phyloP scores from a whole-genome alignment of 805 yeast species.

The Phaffomyces antillensis region DNA sequence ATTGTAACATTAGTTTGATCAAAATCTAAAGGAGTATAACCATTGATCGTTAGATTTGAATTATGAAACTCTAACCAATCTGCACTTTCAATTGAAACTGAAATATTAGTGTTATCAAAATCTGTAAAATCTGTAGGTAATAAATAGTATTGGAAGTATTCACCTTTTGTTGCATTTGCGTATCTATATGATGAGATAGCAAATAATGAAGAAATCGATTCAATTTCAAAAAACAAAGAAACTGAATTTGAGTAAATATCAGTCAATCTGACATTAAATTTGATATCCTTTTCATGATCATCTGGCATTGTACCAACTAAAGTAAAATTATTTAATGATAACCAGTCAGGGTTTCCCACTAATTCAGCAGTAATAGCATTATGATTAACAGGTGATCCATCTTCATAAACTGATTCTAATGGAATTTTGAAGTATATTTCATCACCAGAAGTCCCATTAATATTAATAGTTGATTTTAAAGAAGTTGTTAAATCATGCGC shows the following conservation, averaged over 20 bases:
- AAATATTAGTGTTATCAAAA: slow-evolving; percentile 39
- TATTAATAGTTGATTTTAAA: slow-evolving; percentile 43
- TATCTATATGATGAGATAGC: slow-evolving; percentile 44
- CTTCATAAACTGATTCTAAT: slow-evolving; percentile 53
- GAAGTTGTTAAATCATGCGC: slow-evolving; percentile 78
- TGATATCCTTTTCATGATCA: slow-evolving; percentile 20
- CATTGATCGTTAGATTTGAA: slow-evolving; percentile 58
- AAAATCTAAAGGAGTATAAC: slow-evolving; percentile 52
- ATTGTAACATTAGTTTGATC: slow-evolving; percentile 34
- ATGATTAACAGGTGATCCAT: slow-evolving; percentile 41
- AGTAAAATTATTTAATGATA: slow-evolving; percentile 36
- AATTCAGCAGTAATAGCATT: slow-evolving; percentile 51
- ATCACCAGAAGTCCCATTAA: slow-evolving; percentile 64
- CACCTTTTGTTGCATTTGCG: slow-evolving; percentile 62
- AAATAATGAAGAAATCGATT: slow-evolving; percentile 47
- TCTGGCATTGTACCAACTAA: slow-evolving; percentile 54
- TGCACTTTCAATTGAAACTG: slow-evolving; percentile 35
- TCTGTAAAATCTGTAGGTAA: slow-evolving; percentile 51
- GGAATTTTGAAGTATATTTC: slow-evolving; percentile 54
- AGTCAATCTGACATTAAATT: slow-evolving; percentile 47
- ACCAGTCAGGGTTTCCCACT: slow-evolving; percentile 54
- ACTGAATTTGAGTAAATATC: slow-evolving; percentile 60
- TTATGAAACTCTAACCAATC: slow-evolving; percentile 63
- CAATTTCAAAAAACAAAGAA: slow-evolving; percentile 48
- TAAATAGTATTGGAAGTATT: slow-evolving; percentile 51